phyloP scores from a whole-genome alignment of 1,284 basidiomycete species.

The Ustilago hordei region DNA sequence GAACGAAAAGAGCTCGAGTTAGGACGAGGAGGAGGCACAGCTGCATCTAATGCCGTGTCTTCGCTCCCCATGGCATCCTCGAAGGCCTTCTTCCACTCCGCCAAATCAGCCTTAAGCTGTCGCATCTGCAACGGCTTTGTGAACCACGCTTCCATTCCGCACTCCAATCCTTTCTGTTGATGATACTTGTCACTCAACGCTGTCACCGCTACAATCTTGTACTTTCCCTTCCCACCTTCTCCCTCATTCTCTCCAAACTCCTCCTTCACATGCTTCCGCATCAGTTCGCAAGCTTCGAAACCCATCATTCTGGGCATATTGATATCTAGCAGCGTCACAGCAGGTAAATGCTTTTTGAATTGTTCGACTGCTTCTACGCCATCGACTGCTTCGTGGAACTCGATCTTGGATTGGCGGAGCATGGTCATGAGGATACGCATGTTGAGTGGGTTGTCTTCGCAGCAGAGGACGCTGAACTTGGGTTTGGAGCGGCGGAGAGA shows the following conservation, averaged over 20 bases:
- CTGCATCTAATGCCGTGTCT: not conserved
- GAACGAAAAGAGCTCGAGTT: not conserved
- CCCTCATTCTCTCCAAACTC: not conserved
- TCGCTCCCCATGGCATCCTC: constrained; percentile 11
- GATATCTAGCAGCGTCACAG: constrained; percentile 59
- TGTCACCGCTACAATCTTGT: constrained; percentile 55
- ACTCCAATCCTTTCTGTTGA: constrained; percentile 41
- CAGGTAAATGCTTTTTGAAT: constrained; percentile 47
- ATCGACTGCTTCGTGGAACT: constrained; percentile 46
- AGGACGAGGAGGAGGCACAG: not conserved
- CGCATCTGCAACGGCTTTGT: constrained; percentile 51
- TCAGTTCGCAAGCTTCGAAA: constrained; percentile 53
- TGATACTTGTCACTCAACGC: constrained; percentile 43
- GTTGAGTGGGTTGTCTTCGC: constrained; percentile 63
- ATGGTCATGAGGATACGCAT: constrained; percentile 52
- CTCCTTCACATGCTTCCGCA: constrained; percentile 34
- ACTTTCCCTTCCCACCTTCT: constrained; percentile 7
- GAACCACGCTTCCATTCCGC: constrained; percentile 56
- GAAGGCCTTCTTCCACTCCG: constrained; percentile 37
- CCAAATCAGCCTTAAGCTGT: constrained; percentile 30
- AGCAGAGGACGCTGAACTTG: constrained; percentile 53
- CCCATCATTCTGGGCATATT: constrained; percentile 62
- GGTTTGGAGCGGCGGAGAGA: constrained; percentile 11
- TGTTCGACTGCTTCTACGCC: constrained; percentile 54
- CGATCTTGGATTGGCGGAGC: constrained; percentile 43